Conservation (phyloP, 768 basidiomycete genomes). For the Coprinopsis strossmayeri region DNA sequence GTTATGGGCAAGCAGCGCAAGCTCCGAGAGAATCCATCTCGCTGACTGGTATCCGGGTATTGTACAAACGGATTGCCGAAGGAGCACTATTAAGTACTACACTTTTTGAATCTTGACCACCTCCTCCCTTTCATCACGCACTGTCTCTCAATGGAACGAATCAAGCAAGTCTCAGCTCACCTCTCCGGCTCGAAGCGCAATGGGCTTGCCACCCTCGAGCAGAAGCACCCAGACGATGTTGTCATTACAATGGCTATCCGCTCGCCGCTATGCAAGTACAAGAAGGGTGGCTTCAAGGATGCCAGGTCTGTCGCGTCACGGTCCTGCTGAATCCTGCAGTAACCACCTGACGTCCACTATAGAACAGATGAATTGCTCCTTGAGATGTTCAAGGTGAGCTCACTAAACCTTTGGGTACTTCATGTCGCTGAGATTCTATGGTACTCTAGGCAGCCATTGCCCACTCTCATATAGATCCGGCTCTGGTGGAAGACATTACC, state of each 20-base stretch:
- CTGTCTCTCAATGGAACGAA: slow-evolving; percentile 43
- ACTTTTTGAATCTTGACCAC: background rate
- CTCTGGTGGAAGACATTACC: slow-evolving; percentile 67
- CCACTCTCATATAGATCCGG: slow-evolving; percentile 54
- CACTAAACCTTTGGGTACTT: slow-evolving; percentile 4
- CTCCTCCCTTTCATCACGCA: background rate
- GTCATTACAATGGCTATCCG: slow-evolving; percentile 80
- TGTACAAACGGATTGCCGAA: background rate
- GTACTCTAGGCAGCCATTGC: slow-evolving; percentile 49
- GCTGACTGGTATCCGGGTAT: background rate
- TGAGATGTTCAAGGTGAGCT: slow-evolving; percentile 68
- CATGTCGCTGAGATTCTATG: background rate
- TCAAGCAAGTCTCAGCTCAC: slow-evolving; percentile 62
- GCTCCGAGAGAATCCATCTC: background rate
- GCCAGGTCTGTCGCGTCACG: slow-evolving; percentile 47
- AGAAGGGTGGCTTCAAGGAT: slow-evolving; percentile 72
- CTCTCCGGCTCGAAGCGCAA: slow-evolving; percentile 31
- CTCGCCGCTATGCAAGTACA: slow-evolving; percentile 70
- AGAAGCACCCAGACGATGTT: slow-evolving; percentile 66
- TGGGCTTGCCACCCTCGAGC: slow-evolving; percentile 46
- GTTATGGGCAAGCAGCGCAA: background rate
- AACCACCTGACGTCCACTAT: background rate
- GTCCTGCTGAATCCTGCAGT: too few species aligned
- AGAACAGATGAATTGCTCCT: slow-evolving; percentile 77
- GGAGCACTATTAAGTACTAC: background rate